phyloP scores from a whole-genome alignment of 2,329 filamentous ascomycete species.

The Anisogramma anomala region DNA sequence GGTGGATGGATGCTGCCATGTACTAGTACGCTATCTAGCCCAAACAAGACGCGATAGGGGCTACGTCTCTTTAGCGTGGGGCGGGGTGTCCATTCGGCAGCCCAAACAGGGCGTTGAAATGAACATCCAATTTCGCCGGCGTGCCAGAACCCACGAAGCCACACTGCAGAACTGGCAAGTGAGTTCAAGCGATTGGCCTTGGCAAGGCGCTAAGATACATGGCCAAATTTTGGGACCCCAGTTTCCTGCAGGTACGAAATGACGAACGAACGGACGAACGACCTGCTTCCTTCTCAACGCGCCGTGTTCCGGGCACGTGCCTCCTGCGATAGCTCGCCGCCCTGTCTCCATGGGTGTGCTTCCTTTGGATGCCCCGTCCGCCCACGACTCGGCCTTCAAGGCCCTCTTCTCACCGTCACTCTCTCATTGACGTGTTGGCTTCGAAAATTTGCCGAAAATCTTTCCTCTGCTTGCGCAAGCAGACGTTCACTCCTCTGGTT shows the following conservation, averaged over 20 bases:
- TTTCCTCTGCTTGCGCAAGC: constrained; percentile 4
- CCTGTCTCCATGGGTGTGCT: constrained; percentile 3
- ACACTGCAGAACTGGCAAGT: too few species aligned
- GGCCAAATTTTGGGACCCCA: constrained; percentile 4
- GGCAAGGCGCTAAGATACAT: constrained; percentile 6
- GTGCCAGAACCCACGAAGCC: constrained; percentile 4
- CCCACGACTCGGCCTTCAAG: not conserved
- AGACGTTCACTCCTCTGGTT: constrained; percentile 9
- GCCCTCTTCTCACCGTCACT: constrained; percentile 3
- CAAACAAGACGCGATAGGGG: not conserved
- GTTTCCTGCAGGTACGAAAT: constrained; percentile 3
- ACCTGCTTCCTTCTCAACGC: constrained; percentile 2
- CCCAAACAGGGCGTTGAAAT: not conserved
- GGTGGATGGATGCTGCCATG: constrained; percentile 11
- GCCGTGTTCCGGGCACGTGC: not conserved
- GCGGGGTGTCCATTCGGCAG: constrained; percentile 7
- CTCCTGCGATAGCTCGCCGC: too few species aligned
- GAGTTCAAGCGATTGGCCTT: constrained; percentile 5
- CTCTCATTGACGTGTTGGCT: not conserved
- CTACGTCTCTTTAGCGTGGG: too few species aligned
- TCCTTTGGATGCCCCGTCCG: constrained; percentile 1
- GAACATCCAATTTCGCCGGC: constrained; percentile 13
- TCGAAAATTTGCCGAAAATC: not conserved
- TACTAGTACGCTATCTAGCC: too few species aligned
- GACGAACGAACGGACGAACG: not conserved